These are phyloP conservation scores for Penicillium herquei DNA, from an alignment of 495 filamentous ascomycete genomes.

Conservation along the genomic window DNA sequence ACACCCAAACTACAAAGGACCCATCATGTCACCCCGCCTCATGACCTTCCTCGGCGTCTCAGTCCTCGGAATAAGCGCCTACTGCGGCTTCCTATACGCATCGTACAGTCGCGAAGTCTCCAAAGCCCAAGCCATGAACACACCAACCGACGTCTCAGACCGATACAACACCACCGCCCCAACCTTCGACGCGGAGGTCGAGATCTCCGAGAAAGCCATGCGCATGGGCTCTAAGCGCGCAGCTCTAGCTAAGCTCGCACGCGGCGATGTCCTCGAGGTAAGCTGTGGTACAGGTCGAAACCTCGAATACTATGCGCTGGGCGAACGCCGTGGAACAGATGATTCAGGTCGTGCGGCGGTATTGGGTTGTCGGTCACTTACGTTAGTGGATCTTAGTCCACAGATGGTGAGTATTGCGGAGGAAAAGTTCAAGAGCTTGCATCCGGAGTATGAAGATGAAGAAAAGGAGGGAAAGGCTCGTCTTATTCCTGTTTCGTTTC, in stretches of 20 bases:
- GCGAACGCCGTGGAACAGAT: slow-evolving; percentile 67
- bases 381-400: slow-evolving; percentile 62
- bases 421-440: slow-evolving; percentile 54
- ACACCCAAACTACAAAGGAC: slow-evolving; percentile 11
- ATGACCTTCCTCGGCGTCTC: slow-evolving; percentile 45
- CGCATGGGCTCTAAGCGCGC: slow-evolving; percentile 62
- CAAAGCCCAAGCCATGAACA: slow-evolving; percentile 32
- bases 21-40: slow-evolving; percentile 30
- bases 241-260: slow-evolving; percentile 57
- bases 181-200: slow-evolving; percentile 63
- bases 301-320: slow-evolving; percentile 65
- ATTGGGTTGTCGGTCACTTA: slow-evolving; percentile 47
- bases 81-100: slow-evolving; percentile 52
- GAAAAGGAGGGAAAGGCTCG: background rate
- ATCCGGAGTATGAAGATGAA: slow-evolving; percentile 38
- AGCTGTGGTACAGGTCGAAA: slow-evolving; percentile 92
- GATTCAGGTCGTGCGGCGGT: slow-evolving; percentile 45
- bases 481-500: slow-evolving; percentile 36
- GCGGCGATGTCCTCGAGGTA: slow-evolving; percentile 84
- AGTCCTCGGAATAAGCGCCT: slow-evolving; percentile 47
- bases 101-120: slow-evolving; percentile 42
- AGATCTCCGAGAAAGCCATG: slow-evolving; percentile 63
- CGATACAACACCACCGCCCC: slow-evolving; percentile 56
- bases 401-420: slow-evolving; percentile 62
- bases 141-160: slow-evolving; percentile 53